Conservation (phyloP, 2,329 filamentous ascomycete genomes). For the Colletotrichum sp. region DNA sequence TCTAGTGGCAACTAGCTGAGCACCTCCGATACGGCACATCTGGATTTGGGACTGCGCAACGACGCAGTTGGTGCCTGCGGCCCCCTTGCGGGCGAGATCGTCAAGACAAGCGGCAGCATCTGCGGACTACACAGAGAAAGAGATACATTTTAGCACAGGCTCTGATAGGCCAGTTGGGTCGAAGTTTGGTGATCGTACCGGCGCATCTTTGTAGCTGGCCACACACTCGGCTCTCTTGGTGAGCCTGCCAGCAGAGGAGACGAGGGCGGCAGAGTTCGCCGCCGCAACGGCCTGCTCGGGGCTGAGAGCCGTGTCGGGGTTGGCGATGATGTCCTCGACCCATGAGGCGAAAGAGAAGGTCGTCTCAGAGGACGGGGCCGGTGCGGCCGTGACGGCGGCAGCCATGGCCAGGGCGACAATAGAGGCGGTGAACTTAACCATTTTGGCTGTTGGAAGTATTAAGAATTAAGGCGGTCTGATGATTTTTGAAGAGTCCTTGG, state of each 20-base stretch:
- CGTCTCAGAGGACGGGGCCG: not conserved
- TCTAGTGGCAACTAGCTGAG: not conserved
- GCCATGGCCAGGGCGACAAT: not conserved
- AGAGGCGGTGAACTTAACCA: not conserved
- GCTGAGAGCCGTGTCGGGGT: not conserved
- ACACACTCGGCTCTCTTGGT: not conserved
- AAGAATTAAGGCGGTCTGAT: not conserved
- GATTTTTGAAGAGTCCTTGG: not conserved
- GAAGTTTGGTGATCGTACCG: not conserved
- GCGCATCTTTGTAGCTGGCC: not conserved
- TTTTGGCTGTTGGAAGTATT: not conserved
- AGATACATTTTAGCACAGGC: not conserved
- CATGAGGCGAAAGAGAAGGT: slow-evolving; percentile 7
- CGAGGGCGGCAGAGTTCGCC: not conserved
- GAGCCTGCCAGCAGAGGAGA: not conserved
- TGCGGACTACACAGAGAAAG: not conserved
- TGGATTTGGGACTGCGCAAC: not conserved
- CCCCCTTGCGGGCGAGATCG: not conserved
- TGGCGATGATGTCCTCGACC: slow-evolving; percentile 6
- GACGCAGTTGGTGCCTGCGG: not conserved
- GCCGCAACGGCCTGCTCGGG: not conserved
- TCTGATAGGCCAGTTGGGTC: rapidly evolving
- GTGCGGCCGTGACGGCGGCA: not conserved
- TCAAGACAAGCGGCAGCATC: not conserved
- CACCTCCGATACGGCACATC: not conserved